These are phyloP conservation scores for Dipodascus albidus DNA, from an alignment of 805 yeast species.

Conservation along the genomic window DNA sequence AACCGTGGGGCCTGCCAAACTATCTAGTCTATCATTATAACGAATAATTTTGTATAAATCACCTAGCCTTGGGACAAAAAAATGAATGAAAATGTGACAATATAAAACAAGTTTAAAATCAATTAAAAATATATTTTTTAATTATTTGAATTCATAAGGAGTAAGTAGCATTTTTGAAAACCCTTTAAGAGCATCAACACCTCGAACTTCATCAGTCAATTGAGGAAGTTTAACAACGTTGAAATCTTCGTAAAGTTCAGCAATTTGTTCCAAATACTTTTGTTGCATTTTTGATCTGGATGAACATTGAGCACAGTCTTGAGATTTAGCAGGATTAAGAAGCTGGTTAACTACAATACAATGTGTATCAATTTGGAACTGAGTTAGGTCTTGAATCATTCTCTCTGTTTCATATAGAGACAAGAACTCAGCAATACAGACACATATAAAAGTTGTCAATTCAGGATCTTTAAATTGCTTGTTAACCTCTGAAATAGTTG, in stretches of 20 bases:
- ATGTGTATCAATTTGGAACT: slow-evolving; percentile 93
- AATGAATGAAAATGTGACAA: neutral
- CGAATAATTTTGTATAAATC: neutral
- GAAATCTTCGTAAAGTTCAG: slow-evolving; percentile 92
- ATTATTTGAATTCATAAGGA: slow-evolving; percentile 8
- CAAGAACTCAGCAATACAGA: slow-evolving; percentile 93
- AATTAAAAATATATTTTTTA: neutral
- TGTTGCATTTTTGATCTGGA: slow-evolving; percentile 93
- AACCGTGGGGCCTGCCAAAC: slow-evolving; percentile 86
- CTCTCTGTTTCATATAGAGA: slow-evolving; percentile 96
- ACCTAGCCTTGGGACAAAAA: neutral
- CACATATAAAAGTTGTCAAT: slow-evolving; percentile 50
- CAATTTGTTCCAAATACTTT: slow-evolving; percentile 91
- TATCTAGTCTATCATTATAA: slow-evolving; percentile 70
- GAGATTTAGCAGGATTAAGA: slow-evolving; percentile 63
- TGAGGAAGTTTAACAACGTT: slow-evolving; percentile 93
- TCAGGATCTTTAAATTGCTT: slow-evolving; percentile 95
- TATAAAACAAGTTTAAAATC: slow-evolving; percentile 9
- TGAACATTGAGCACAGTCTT: slow-evolving; percentile 76
- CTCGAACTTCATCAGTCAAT: slow-evolving; percentile 91
- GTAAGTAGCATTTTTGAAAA: neutral
- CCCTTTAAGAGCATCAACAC: slow-evolving; percentile 69
- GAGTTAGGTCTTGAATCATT: slow-evolving; percentile 89
- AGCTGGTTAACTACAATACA: slow-evolving; percentile 93
- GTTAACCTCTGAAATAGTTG: slow-evolving; percentile 76